Base-by-base conservation (phyloP, 2,329 filamentous ascomycete genomes). In the Myriosclerotinia scirpicola region DNA sequence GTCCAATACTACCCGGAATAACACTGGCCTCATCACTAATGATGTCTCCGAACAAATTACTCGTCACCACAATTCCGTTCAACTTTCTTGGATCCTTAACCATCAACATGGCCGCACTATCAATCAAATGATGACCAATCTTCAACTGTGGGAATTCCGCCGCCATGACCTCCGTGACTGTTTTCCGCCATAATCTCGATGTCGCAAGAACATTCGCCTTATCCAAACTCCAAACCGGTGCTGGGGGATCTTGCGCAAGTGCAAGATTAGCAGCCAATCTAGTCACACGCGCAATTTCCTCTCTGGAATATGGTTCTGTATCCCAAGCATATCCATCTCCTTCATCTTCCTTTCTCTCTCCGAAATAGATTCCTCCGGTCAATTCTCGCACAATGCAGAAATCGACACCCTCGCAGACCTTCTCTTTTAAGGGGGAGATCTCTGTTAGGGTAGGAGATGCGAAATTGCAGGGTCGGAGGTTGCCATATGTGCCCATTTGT, bases 161-260 rank as follows among this genome's bases (percentile, higher is more conserved):
- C 72, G 84, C 85, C 84, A 97, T 94, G 67, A 93, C 84, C 80
- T 97, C 91, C 52, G 86, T 88, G 54, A 97, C 90, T 2, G 90
- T 90, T 81, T 91, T 93, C 69, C 94, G 85, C 94, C 94, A 98
- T 74, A 98, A 82, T 53, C 94, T 83, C 76, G 88, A 92, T 17
- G 93, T 97, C 1, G 94, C 94, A 71, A 98, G 85, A 61, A 98
- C 94, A 76, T 98, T 98, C 66, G 94, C 95, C 87, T 98, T 98
- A 80, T 98, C 95, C 75, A 97, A 81, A 76, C 87, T 92, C 89
- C 87, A 92, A 56, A 97, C 92, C 65, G 89, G 90, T 48, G 89
- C 83, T 1, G 91, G 91, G 1, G 91, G 91, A 77, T 90, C 83
- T 72, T 89, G 86, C 60, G 89, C 88, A 64, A 93, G 83, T 3